phyloP scores from a whole-genome alignment of 1,284 basidiomycete genomes.

The Trichosporon faecale region DNA sequence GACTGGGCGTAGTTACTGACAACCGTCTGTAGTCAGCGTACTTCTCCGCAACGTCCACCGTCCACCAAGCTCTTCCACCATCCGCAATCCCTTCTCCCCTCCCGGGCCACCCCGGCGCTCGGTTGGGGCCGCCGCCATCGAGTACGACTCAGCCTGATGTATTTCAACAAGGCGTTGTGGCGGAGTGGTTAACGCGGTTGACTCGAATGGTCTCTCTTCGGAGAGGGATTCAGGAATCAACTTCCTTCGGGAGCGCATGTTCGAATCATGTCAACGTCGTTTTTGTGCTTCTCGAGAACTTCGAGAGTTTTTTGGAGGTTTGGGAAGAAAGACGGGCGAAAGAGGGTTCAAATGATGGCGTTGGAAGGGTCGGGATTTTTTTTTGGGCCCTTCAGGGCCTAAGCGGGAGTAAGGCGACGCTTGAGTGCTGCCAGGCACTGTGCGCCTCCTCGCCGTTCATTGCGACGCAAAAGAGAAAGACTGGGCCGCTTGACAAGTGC shows the following conservation, averaged over 20 bases:
- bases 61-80: no score
- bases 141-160: neutral
- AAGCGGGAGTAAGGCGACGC: no score
- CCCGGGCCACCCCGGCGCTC: no score
- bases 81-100: no score
- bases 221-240: neutral
- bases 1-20: no score
- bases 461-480: no score
- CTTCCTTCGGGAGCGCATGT: constrained; percentile 5
- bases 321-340: neutral
- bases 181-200: constrained; percentile 3
- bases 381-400: neutral
- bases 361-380: neutral
- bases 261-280: constrained; percentile 3
- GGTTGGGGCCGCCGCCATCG: no score
- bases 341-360: neutral
- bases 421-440: no score
- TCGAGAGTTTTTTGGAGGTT: neutral
- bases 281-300: neutral
- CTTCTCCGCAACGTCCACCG: no score
- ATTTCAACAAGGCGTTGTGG: neutral
- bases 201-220: neutral
- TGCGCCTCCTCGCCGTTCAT: no score
- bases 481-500: no score
- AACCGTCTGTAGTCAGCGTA: no score